These are phyloP conservation scores for Dothidotthia symphoricarpi DNA, from an alignment of 2,329 filamentous ascomycete species.

Conservation along the genomic window DNA sequence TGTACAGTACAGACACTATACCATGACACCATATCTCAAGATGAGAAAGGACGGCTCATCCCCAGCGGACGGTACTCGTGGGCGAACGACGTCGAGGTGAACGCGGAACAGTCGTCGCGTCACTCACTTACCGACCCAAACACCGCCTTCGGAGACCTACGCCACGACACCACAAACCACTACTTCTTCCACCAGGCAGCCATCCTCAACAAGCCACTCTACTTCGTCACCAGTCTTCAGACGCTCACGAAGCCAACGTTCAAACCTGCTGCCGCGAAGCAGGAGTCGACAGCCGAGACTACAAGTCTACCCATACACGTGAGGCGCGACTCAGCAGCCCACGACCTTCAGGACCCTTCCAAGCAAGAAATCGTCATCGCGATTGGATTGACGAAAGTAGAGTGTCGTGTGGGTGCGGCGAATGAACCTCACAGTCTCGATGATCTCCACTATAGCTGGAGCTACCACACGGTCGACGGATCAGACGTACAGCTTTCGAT, in stretches of 20 bases:
- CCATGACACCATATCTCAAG: conserved; percentile 16
- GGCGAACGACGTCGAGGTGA: conserved; percentile 17
- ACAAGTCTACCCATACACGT: conserved; percentile 16
- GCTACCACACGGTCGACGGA: conserved; percentile 22
- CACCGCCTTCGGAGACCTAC: conserved; percentile 24
- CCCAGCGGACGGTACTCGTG: conserved; percentile 3
- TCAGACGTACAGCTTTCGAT: conserved; percentile 28
- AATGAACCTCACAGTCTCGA: conserved; percentile 29
- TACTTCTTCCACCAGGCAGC: conserved; percentile 24
- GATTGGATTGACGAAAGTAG: conserved; percentile 28
- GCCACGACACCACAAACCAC: conserved; percentile 18
- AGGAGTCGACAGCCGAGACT: conserved; percentile 13
- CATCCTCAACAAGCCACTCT: conserved; percentile 47
- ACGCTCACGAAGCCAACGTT: conserved; percentile 42
- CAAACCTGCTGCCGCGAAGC: conserved; percentile 8
- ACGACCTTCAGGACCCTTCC: conserved; percentile 7
- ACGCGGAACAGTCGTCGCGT: conserved; percentile 20
- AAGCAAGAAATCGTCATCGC: conserved; percentile 16
- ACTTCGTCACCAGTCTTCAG: conserved; percentile 48
- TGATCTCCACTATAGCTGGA: conserved; percentile 31
- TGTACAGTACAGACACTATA: conserved; percentile 12
- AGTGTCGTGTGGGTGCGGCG: conserved; percentile 20
- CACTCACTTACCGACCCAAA: conserved; percentile 13
- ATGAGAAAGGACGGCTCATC: conserved; percentile 23
- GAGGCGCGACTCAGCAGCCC: conserved; percentile 24